Conservation (phyloP, 768 basidiomycete species). For the Rhodotorula taiwanensis region DNA sequence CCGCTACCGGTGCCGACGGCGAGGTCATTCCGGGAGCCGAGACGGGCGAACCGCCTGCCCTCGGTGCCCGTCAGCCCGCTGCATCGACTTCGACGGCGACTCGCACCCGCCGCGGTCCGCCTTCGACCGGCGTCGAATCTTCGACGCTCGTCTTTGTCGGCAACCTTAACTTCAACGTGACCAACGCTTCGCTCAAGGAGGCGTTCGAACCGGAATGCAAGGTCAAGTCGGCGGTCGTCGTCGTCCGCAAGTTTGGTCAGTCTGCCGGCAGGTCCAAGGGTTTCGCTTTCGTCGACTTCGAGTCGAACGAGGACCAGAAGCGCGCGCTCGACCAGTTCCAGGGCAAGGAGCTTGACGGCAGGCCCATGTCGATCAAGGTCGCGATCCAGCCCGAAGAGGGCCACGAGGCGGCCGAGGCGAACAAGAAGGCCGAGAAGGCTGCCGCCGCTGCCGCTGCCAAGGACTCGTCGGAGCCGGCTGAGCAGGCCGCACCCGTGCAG, state of each 20-base stretch:
- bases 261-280: conserved; percentile 80
- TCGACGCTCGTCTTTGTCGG: conserved; percentile 80
- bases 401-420: background rate
- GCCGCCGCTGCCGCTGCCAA: background rate
- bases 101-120: conserved; percentile 55
- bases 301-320: conserved; percentile 75
- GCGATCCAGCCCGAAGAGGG: conserved; percentile 67
- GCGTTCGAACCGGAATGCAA: conserved; percentile 73
- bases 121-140: conserved; percentile 72
- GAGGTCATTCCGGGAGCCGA: background rate
- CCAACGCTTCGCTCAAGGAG: conserved; percentile 64
- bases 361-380: conserved; percentile 85
- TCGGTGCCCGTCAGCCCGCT: conserved; percentile 14
- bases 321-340: conserved; percentile 81
- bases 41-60: conserved; percentile 7
- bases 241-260: conserved; percentile 73
- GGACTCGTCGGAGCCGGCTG: background rate
- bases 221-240: conserved; percentile 80
- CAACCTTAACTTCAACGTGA: conserved; percentile 91
- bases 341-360: conserved; percentile 78
- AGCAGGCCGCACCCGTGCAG: no score
- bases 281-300: conserved; percentile 96
- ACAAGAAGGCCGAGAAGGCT: conserved; percentile 1
- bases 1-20: conserved; percentile 23
- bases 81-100: conserved; percentile 54